These are phyloP conservation scores for Pestalotiopsis sp. DNA, from an alignment of 2,329 filamentous ascomycete genomes.

Conservation along the genomic window DNA sequence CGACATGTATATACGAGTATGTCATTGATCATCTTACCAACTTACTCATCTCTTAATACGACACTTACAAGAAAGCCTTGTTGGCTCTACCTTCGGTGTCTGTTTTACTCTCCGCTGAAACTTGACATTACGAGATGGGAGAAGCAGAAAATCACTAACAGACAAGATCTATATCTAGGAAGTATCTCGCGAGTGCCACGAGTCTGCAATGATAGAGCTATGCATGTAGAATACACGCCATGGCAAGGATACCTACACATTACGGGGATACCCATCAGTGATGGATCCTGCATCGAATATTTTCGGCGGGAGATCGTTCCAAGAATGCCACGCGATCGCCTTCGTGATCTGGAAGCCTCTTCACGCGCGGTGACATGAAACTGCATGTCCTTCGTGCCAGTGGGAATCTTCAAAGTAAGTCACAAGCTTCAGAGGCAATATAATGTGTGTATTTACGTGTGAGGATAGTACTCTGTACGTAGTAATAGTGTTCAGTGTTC, in stretches of 20 bases:
- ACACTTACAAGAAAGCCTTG: neutral
- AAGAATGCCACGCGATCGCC: neutral
- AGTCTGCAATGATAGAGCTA: no score
- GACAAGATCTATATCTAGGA: no score
- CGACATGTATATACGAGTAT: neutral
- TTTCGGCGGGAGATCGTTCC: neutral
- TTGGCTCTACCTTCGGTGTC: no score
- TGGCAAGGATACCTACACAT: neutral
- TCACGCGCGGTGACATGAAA: neutral
- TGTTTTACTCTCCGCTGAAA: no score
- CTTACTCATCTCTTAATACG: neutral
- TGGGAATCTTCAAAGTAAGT: neutral
- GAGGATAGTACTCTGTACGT: neutral
- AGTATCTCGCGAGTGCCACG: no score
- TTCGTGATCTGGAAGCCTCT: neutral
- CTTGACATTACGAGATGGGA: no score
- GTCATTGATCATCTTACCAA: neutral
- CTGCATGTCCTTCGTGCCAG: neutral
- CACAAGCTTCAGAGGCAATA: neutral
- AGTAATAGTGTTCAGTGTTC: neutral
- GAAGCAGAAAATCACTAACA: no score
- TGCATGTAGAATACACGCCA: no score
- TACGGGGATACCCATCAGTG: neutral
- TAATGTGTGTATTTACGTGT: neutral
- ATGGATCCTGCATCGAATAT: neutral